Conservation (phyloP, 805 yeast genomes). For the Barnettozyma vustinii region DNA sequence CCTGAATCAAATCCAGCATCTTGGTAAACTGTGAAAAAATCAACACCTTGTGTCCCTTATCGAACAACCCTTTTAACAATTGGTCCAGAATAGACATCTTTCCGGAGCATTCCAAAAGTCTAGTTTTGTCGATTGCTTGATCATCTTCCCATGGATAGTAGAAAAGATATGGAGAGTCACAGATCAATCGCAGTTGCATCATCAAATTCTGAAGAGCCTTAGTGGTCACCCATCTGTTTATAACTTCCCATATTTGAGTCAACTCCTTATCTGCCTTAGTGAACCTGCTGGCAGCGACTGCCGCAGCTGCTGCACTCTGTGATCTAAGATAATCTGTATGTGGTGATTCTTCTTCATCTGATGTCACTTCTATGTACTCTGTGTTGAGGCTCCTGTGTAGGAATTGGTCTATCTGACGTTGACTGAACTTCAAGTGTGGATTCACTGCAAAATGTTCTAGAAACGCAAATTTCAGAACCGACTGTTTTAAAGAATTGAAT, state of each 20-base stretch:
- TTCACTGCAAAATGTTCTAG: constrained; percentile 47
- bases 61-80: constrained; percentile 46
- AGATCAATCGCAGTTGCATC: constrained; percentile 81
- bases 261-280: constrained; percentile 12
- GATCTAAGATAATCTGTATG: constrained; percentile 10
- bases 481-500: constrained; percentile 36
- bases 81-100: constrained; percentile 69
- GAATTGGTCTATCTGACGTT: constrained; percentile 36
- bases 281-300: neutral
- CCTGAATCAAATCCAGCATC: constrained; percentile 76
- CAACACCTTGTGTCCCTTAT: constrained; percentile 58
- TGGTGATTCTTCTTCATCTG: constrained; percentile 11
- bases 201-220: constrained; percentile 60
- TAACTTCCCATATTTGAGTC: constrained; percentile 11
- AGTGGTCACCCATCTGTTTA: constrained; percentile 37
- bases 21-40: constrained; percentile 84
- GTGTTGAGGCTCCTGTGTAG: constrained; percentile 34
- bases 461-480: constrained; percentile 42
- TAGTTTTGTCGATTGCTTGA: constrained; percentile 32
- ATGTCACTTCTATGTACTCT: constrained; percentile 14
- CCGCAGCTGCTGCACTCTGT: constrained; percentile 6
- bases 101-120: constrained; percentile 54
- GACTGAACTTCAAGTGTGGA: constrained; percentile 15
- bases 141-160: constrained; percentile 67
- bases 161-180: constrained; percentile 81